A percentile compares a stretch with the other conserved stretches of the same genome.
phyloP scores from a whole-genome alignment of 2,329 filamentous ascomycete species.

The Fusarium succisae region DNA sequence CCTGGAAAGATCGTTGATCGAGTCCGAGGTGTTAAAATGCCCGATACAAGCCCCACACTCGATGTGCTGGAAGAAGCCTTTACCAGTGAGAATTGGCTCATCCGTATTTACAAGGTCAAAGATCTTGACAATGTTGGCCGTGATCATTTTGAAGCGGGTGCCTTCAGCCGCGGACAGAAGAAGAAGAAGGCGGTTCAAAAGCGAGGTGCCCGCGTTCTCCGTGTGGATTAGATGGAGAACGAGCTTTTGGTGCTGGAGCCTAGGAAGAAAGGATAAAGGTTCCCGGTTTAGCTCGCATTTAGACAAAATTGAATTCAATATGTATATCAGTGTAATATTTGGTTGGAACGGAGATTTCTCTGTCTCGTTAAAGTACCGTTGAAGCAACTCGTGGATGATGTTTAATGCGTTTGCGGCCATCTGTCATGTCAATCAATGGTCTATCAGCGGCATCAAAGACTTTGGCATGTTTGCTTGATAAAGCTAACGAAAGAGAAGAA shows the following conservation, averaged over 20 bases:
- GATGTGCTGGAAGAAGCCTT: constrained; percentile 95
- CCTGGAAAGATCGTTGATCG: constrained; percentile 89
- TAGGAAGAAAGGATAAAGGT: constrained; percentile 33
- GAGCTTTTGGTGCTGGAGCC: constrained; percentile 5
- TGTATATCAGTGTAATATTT: constrained; percentile 53
- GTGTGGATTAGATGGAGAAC: constrained; percentile 69
- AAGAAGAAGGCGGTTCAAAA: constrained; percentile 82
- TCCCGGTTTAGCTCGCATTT: constrained; percentile 37
- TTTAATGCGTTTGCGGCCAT: constrained; percentile 1
- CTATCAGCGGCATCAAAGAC: neutral
- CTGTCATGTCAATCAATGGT: neutral
- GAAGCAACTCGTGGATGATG: neutral
- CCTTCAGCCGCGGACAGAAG: constrained; percentile 83
- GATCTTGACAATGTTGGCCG: constrained; percentile 95
- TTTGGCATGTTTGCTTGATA: constrained; percentile 11
- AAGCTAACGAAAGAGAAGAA: neutral
- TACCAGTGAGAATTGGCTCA: constrained; percentile 99
- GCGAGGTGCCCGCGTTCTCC: constrained; percentile 74
- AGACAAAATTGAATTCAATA: constrained; percentile 49
- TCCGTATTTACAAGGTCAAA: constrained; percentile 99
- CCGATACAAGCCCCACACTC: constrained; percentile 85
- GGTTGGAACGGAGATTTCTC: constrained; percentile 22
- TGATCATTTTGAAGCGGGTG: constrained; percentile 75
- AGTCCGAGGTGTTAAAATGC: constrained; percentile 82
- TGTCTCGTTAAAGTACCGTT: neutral